Percentiles rank a stretch among this genome's conserved stretches.
Evolutionary conservation across 1,284 basidiomycete species (phyloP).

Genomic region (Ustilago trichophora): DNA sequence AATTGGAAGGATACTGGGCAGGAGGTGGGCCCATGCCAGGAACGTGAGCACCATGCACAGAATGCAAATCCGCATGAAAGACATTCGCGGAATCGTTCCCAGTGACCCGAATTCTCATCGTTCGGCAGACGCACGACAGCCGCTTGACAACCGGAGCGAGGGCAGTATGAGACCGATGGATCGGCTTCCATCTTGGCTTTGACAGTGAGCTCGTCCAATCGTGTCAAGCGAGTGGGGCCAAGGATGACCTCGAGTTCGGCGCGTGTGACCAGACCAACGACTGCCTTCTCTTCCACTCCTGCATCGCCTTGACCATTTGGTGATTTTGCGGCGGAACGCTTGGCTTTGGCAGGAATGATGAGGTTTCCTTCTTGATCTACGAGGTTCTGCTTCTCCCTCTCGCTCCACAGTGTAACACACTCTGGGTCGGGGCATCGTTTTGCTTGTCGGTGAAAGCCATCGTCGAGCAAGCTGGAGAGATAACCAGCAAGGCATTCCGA

Average conservation of each 20-base stretch:
- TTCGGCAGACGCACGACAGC: constrained; percentile 31
- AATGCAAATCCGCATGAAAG: constrained; percentile 43
- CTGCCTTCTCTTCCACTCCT: not conserved
- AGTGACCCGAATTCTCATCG: constrained; percentile 44
- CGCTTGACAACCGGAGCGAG: constrained; percentile 35
- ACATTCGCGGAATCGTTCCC: constrained; percentile 50
- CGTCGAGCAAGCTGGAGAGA: constrained; percentile 38
- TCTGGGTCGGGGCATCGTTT: constrained; percentile 48
- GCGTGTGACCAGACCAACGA: constrained; percentile 25
- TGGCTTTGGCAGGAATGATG: constrained; percentile 1
- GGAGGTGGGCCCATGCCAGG: constrained; percentile 41
- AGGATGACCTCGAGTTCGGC: constrained; percentile 29
- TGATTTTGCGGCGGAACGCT: not conserved
- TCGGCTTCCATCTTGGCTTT: constrained; percentile 49
- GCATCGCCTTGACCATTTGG: not conserved
- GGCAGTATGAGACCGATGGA: constrained; percentile 47
- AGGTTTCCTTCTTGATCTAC: constrained; percentile 41
- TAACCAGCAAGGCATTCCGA: constrained; percentile 42
- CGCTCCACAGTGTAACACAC: constrained; percentile 38
- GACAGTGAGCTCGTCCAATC: constrained; percentile 29
- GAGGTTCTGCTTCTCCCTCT: constrained; percentile 36
- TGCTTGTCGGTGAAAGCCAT: constrained; percentile 42
- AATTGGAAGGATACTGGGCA: constrained; percentile 36
- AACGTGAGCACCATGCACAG: constrained; percentile 47
- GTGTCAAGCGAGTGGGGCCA: constrained; percentile 8